These are phyloP conservation scores for Microdochium bolleyi DNA, from an alignment of 2,329 filamentous ascomycete genomes.

Conservation along the genomic window DNA sequence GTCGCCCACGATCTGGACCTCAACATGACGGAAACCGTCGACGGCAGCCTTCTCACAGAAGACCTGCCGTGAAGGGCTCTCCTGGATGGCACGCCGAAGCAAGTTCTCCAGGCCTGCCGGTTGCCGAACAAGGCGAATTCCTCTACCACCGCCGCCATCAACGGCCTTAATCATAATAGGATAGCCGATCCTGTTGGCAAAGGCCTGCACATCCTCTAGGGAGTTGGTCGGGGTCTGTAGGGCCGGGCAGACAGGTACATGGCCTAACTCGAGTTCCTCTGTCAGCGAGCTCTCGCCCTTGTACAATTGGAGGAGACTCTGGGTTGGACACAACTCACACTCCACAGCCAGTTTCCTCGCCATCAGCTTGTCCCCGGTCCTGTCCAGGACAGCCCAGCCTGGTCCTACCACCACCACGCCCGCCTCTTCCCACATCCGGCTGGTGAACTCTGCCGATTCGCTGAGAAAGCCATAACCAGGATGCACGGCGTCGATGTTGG, in stretches of 20 bases:
- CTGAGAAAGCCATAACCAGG: slow-evolving; percentile 59
- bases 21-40: slow-evolving; percentile 52
- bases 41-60: slow-evolving; percentile 55
- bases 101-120: slow-evolving; percentile 33
- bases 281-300: background rate
- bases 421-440: slow-evolving; percentile 33
- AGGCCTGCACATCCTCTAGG: slow-evolving; percentile 44
- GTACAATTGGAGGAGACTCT: background rate
- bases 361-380: slow-evolving; percentile 14
- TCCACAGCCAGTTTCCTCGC: slow-evolving; percentile 27
- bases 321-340: slow-evolving; percentile 18
- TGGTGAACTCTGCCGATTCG: slow-evolving; percentile 54
- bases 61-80: slow-evolving; percentile 48
- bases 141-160: slow-evolving; percentile 53
- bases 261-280: background rate
- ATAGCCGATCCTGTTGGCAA: slow-evolving; percentile 23
- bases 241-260: slow-evolving; percentile 29
- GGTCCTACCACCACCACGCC: slow-evolving; percentile 53
- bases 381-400: slow-evolving; percentile 39
- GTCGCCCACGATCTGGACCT: slow-evolving; percentile 53
- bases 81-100: slow-evolving; percentile 42
- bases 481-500: slow-evolving; percentile 46
- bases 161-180: slow-evolving; percentile 52
- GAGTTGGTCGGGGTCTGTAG: slow-evolving; percentile 9
- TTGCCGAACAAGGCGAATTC: slow-evolving; percentile 44